Percentiles rank a stretch among this genome's conserved stretches.
Evolutionary conservation across 306 rosid species (phyloP).

Genomic region (Rosa chinensis): DNA sequence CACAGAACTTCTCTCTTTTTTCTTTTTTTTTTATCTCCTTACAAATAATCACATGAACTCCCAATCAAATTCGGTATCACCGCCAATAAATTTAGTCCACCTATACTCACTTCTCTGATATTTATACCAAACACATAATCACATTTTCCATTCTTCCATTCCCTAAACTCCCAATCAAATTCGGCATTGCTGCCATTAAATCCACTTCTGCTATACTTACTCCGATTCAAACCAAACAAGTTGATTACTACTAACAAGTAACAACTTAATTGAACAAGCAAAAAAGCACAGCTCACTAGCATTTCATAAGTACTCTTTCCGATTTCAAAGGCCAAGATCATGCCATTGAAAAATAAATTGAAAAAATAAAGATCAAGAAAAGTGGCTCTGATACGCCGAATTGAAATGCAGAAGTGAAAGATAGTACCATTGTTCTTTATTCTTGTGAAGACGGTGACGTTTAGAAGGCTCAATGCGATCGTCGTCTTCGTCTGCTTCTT

Average conservation of each 20-base stretch:
- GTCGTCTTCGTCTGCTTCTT: conserved; percentile 53
- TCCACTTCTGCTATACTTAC: neutral
- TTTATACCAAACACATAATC: neutral
- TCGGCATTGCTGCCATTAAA: neutral
- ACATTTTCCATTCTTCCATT: neutral
- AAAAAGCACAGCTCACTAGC: neutral
- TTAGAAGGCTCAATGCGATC: conserved; percentile 39
- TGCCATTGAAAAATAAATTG: neutral
- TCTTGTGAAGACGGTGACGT: conserved; percentile 51
- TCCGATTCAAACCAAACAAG: neutral
- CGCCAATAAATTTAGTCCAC: no score
- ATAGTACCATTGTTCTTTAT: conserved; percentile 69
- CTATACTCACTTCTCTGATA: neutral
- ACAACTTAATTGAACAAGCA: neutral
- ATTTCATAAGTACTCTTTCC: neutral
- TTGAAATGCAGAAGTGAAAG: neutral
- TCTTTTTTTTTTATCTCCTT: neutral
- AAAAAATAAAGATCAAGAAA: neutral
- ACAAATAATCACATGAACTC: neutral
- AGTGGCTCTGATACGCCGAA: neutral
- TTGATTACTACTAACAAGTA: no score
- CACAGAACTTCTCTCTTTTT: neutral
- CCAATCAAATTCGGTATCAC: neutral
- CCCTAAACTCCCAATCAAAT: neutral
- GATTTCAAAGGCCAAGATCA: neutral